Conservation (phyloP, 192 early-diverging fungal species). For the Coemansia erecta region DNA sequence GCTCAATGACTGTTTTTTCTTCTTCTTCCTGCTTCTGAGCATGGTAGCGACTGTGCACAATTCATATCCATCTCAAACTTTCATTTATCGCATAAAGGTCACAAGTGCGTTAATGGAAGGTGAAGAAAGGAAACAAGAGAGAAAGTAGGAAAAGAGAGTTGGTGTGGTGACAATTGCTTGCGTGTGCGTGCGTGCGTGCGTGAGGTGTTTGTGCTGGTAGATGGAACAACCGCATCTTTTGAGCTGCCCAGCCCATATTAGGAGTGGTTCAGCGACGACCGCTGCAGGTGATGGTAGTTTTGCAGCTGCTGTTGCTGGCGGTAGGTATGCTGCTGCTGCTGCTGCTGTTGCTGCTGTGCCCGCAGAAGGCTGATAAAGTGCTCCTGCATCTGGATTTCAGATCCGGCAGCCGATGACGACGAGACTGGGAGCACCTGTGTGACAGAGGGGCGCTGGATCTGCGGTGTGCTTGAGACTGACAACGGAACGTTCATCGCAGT, state of each 20-base stretch:
- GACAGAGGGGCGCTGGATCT: constrained; percentile 3
- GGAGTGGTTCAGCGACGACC: not conserved
- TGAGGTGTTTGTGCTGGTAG: too few relatives aligned
- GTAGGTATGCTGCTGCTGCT: not conserved
- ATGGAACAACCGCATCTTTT: too few relatives aligned
- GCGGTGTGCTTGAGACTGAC: constrained; percentile 14
- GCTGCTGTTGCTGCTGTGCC: constrained; percentile 7
- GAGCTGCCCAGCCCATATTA: too few relatives aligned
- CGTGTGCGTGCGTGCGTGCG: too few relatives aligned
- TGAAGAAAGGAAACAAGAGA: too few relatives aligned
- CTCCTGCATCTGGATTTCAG: constrained; percentile 13
- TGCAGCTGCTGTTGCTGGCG: constrained; percentile 10
- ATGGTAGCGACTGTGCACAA: too few relatives aligned
- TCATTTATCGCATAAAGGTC: too few relatives aligned
- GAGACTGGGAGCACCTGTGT: not conserved
- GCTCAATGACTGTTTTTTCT: not conserved
- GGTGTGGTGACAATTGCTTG: too few relatives aligned
- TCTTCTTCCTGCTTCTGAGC: too few relatives aligned
- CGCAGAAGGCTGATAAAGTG: constrained; percentile 5
- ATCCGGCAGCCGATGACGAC: not conserved
- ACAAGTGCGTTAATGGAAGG: too few relatives aligned
- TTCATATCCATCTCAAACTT: too few relatives aligned
- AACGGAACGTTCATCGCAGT: constrained; percentile 24
- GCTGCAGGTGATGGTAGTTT: not conserved
- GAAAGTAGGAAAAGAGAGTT: too few relatives aligned